A percentile compares a stretch with the other conserved stretches of the same genome.
Evolutionary conservation across 768 basidiomycete genomes (phyloP).

Genomic region (Kwoniella mangroviensis): DNA sequence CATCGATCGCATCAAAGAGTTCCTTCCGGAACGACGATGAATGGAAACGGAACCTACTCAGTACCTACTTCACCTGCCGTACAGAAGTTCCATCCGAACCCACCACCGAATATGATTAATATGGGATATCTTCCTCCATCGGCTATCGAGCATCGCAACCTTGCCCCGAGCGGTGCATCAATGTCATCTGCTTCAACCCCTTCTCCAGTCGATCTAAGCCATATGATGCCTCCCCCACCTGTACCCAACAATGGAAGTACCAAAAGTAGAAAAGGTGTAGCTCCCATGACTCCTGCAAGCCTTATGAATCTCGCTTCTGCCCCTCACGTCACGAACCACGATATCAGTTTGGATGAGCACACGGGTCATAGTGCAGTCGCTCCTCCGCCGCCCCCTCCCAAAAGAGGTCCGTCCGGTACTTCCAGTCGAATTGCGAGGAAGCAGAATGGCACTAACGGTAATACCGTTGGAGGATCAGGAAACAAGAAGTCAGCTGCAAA

Average conservation of each 20-base stretch:
- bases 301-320: slow-evolving; percentile 82
- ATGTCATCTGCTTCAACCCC: slow-evolving; percentile 61
- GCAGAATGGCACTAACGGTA: neutral
- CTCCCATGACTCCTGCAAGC: slow-evolving; percentile 85
- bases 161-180: slow-evolving; percentile 1
- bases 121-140: slow-evolving; percentile 38
- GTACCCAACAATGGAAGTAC: slow-evolving; percentile 55
- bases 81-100: slow-evolving; percentile 24
- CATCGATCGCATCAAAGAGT: slow-evolving; percentile 34
- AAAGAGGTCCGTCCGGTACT: slow-evolving; percentile 1
- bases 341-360: neutral
- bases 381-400: slow-evolving; percentile 11
- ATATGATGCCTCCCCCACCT: slow-evolving; percentile 83
- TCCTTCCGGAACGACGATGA: slow-evolving; percentile 19
- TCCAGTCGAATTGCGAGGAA: neutral
- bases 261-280: slow-evolving; percentile 56
- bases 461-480: slow-evolving; percentile 1
- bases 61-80: slow-evolving; percentile 40
- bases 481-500: slow-evolving; percentile 17
- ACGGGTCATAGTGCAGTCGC: neutral
- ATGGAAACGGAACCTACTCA: slow-evolving; percentile 17
- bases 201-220: slow-evolving; percentile 74
- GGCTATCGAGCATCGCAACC: slow-evolving; percentile 35
- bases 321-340: slow-evolving; percentile 52
- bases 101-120: slow-evolving; percentile 17